Base-by-base conservation (phyloP, 805 yeast genomes). In the Allodekkera sacchari region DNA sequence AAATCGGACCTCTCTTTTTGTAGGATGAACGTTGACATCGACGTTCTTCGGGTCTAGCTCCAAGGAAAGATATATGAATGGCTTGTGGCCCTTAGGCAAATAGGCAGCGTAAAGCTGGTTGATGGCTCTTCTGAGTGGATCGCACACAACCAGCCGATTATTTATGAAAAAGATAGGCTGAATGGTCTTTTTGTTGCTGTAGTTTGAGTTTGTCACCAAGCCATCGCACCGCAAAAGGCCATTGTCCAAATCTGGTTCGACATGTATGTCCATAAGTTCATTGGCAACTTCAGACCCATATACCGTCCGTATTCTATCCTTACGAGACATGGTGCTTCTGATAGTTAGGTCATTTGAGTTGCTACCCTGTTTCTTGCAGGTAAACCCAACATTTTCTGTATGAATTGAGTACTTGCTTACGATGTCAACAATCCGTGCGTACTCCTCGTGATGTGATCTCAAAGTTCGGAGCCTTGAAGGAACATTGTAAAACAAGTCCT, bases 21-120 rank as follows among this genome's bases (percentile, higher is more conserved):
- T 89, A 0, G 98, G 98, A 50, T 92, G 98, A 10, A 92, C 78
- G 50, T 92, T 92, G 11, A 92, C 97, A 52, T 92, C 98, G 6
- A 92, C 66, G 38, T 78, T 77, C 21, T 57, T 58, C 1, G 96
- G 83, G 15, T 66, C 61, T 3, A 92, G 73, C 13, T 61, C 60
- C n/a, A 92, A 51, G 29, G 83, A 66, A 32, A 92, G 36, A 53
- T 87, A 92, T 1, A 83, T 66, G 50, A 92, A 92, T 0, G 94
- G 80, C 42, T 67, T 73, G 27, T 64, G 64, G 0, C 94, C 94
- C 43, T 79, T 83, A 1, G 96, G 96, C 13, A 89, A 55, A 48
- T 71, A 83, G 3, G 68, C 55, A 13, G 75, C 64, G 47, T 76
- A 87, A 0, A 78, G 59, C 22, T 77, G 72, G 17, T 59, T 53